Conservation (phyloP, 768 basidiomycete species). For the Tricholoma bakamatsutake region DNA sequence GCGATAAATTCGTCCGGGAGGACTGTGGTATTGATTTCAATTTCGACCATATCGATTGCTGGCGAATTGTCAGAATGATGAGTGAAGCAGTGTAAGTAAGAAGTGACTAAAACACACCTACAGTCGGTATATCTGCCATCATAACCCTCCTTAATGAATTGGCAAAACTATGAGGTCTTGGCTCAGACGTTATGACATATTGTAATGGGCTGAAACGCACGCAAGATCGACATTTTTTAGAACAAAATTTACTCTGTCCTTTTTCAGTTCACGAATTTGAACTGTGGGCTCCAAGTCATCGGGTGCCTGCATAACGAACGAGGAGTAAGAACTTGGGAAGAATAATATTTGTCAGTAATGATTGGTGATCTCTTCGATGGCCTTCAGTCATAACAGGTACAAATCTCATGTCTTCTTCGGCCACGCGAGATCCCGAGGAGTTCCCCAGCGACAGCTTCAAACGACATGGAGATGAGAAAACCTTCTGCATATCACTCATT, state of each 20-base stretch:
- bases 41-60: constrained; percentile 98
- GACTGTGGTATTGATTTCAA: constrained; percentile 86
- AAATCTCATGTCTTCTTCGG: background rate
- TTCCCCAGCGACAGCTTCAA: no score
- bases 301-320: constrained; percentile 29
- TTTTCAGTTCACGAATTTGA: constrained; percentile 78
- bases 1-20: constrained; percentile 97
- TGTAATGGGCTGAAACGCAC: constrained; percentile 40
- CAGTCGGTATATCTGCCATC: constrained; percentile 95
- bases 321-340: background rate
- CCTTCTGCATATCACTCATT: no score
- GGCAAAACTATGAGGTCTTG: constrained; percentile 57
- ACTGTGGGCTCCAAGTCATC: constrained; percentile 62
- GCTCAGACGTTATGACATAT: background rate
- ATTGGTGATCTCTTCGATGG: background rate
- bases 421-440: no score
- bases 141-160: constrained; percentile 92
- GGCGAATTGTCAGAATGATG: constrained; percentile 7
- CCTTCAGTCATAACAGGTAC: constrained; percentile 2
- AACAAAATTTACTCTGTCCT: constrained; percentile 85
- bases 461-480: no score
- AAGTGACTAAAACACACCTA: constrained; percentile 53
- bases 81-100: background rate
- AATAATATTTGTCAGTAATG: background rate
- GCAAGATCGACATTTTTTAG: constrained; percentile 95